A percentile compares a stretch with the other conserved stretches of the same genome.
phyloP scores from a whole-genome alignment of 768 basidiomycete species.

The Lactarius akahatsu region DNA sequence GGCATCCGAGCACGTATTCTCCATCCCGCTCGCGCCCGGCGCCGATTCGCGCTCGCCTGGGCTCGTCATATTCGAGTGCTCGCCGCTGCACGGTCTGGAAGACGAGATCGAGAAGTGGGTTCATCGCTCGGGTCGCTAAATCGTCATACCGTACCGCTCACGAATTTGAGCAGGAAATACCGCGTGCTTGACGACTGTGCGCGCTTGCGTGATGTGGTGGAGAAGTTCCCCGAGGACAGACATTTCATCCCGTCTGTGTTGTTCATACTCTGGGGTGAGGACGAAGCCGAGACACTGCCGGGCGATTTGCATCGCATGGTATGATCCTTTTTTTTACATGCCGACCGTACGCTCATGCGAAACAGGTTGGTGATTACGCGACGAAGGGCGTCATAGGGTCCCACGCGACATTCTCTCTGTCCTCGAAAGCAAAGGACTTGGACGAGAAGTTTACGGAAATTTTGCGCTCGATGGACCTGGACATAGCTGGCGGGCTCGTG shows the following conservation, averaged over 20 bases:
- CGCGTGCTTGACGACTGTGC: slow-evolving; percentile 70
- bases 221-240: slow-evolving; percentile 50
- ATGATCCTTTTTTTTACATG: slow-evolving; percentile 24
- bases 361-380: slow-evolving; percentile 51
- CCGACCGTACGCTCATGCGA: slow-evolving; percentile 11
- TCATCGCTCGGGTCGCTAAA: too few species aligned
- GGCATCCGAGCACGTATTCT: slow-evolving; percentile 58
- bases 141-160: neutral
- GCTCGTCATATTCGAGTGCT: slow-evolving; percentile 72
- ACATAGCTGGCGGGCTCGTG: slow-evolving; percentile 58
- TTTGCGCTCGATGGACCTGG: slow-evolving; percentile 47
- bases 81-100: slow-evolving; percentile 56
- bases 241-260: slow-evolving; percentile 64
- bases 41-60: slow-evolving; percentile 46
- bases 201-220: slow-evolving; percentile 63
- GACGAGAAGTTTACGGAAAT: slow-evolving; percentile 53
- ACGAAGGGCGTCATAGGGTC: slow-evolving; percentile 43
- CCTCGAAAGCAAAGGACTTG: slow-evolving; percentile 52
- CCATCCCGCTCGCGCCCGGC: slow-evolving; percentile 49
- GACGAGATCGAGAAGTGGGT: slow-evolving; percentile 68
- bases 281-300: slow-evolving; percentile 38
- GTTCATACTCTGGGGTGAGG: slow-evolving; percentile 59
- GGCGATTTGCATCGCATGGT: slow-evolving; percentile 66
- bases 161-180: slow-evolving; percentile 52
- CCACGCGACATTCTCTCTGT: slow-evolving; percentile 49